A percentile compares a stretch with the other conserved stretches of the same genome.
Conservation (phyloP, 768 basidiomycete species). For the Suillus americanus region DNA sequence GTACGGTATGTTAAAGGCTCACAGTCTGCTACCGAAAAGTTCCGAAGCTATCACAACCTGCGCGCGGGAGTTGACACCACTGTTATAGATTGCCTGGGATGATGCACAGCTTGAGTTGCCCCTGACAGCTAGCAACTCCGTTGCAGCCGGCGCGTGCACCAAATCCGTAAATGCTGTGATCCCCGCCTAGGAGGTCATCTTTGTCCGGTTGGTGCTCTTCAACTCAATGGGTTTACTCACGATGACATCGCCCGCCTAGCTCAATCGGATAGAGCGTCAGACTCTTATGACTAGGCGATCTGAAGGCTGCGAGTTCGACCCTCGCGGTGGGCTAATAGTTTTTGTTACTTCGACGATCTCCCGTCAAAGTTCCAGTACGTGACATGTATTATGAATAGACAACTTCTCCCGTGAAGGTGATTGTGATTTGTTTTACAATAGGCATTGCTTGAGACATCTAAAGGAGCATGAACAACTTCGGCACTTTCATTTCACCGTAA, state of each 20-base stretch:
- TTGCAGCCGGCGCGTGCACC: not conserved
- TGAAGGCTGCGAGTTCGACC: slow-evolving; percentile 67
- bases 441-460: not conserved
- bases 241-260: slow-evolving; percentile 50
- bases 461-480: not conserved
- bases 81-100: not conserved
- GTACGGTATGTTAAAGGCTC: not conserved
- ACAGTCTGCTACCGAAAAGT: not conserved
- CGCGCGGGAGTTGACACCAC: not conserved
- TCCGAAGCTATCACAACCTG: not conserved
- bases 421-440: not conserved
- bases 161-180: not conserved
- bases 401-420: not conserved
- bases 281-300: slow-evolving; percentile 54
- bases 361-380: no score
- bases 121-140: not conserved
- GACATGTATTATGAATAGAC: no score
- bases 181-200: not conserved
- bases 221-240: no score
- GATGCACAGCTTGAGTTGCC: not conserved
- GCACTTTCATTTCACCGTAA: not conserved
- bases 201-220: not conserved
- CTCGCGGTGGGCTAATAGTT: slow-evolving; percentile 57
- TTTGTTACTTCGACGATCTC: not conserved
- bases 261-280: slow-evolving; percentile 71